phyloP scores from a whole-genome alignment of 163 green algal species.

The Coccomyxa subellipsoidea region DNA sequence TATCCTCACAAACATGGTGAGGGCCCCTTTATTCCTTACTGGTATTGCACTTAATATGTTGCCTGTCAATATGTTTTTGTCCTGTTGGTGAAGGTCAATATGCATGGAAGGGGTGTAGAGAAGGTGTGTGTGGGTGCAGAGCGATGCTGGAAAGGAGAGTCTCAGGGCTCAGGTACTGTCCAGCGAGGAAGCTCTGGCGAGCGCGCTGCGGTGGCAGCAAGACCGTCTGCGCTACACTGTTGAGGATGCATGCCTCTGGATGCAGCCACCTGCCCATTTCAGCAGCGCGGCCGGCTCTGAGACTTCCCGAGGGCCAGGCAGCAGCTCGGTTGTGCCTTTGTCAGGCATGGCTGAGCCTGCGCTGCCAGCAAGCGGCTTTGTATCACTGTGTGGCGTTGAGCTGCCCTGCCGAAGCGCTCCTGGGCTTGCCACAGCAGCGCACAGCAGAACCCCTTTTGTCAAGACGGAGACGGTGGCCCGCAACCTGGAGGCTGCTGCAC shows the following conservation, averaged over 20 bases:
- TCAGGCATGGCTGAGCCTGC: not conserved
- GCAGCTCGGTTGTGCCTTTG: too few species aligned
- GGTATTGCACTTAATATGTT: not conserved
- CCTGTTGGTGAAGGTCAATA: too few species aligned
- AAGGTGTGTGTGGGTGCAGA: slow-evolving; percentile 21
- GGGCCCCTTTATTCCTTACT: not conserved
- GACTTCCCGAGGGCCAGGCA: not conserved
- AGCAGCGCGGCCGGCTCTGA: slow-evolving; percentile 7
- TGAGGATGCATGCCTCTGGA: slow-evolving; percentile 29
- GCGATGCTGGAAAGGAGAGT: slow-evolving; percentile 36
- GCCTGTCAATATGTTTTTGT: not conserved
- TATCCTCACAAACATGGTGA: slow-evolving; percentile 42
- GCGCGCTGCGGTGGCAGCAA: slow-evolving; percentile 18
- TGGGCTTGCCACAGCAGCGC: not conserved
- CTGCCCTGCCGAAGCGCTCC: slow-evolving; percentile 31
- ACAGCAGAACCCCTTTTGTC: slow-evolving; percentile 16
- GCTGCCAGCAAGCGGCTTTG: slow-evolving; percentile 29
- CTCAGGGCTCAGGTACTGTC: slow-evolving; percentile 41
- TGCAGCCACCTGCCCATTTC: slow-evolving; percentile 14
- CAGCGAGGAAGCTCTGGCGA: slow-evolving; percentile 34
- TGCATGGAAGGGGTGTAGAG: not conserved
- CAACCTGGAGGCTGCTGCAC: slow-evolving; percentile 59
- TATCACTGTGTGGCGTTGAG: slow-evolving; percentile 53
- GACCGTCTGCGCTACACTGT: slow-evolving; percentile 23
- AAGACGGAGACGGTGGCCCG: slow-evolving; percentile 29